Conservation (phyloP, 371 early-diverging fungal genomes). For the Mortierella sp. region DNA sequence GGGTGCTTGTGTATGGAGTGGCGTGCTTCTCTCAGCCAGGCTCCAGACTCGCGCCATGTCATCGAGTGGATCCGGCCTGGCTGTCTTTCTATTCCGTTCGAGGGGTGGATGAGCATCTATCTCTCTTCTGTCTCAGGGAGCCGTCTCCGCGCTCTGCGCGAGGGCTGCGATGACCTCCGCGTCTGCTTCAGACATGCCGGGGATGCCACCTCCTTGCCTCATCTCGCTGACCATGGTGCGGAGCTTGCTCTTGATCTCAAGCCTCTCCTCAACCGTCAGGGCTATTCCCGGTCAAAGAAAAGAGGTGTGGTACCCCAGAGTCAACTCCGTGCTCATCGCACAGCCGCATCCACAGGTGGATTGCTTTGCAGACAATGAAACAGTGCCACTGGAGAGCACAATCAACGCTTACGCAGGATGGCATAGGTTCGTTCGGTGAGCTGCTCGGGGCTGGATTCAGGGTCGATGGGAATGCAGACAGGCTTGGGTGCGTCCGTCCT, state of each 20-base stretch:
- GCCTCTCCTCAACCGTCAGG: slow-evolving; percentile 45
- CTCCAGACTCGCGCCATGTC: too few relatives aligned
- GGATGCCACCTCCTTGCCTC: slow-evolving; percentile 44
- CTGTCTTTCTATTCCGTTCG: too few relatives aligned
- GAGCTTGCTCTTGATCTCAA: slow-evolving; percentile 32
- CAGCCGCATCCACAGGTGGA: too few relatives aligned
- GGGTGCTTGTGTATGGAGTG: too few relatives aligned
- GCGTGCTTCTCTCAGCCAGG: too few relatives aligned
- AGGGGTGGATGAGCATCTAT: too few relatives aligned
- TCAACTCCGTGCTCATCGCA: too few relatives aligned
- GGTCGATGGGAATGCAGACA: slow-evolving; percentile 50
- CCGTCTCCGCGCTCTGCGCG: slow-evolving; percentile 22
- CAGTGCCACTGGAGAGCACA: not conserved
- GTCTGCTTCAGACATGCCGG: slow-evolving; percentile 37
- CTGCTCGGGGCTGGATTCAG: slow-evolving; percentile 44
- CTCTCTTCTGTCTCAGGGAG: too few relatives aligned
- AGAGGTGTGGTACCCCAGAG: too few relatives aligned
- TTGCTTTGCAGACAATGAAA: not conserved
- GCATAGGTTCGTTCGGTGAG: slow-evolving; percentile 45
- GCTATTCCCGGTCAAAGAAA: slow-evolving; percentile 10
- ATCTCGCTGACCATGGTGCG: slow-evolving; percentile 48
- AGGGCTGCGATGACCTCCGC: slow-evolving; percentile 41
- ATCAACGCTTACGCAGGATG: slow-evolving; percentile 37
- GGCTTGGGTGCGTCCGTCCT: slow-evolving; percentile 48
- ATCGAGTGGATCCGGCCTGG: too few relatives aligned